These are phyloP conservation scores for Aspergillus clavatus DNA, from an alignment of 2,329 filamentous ascomycete genomes.

Conservation along the genomic window DNA sequence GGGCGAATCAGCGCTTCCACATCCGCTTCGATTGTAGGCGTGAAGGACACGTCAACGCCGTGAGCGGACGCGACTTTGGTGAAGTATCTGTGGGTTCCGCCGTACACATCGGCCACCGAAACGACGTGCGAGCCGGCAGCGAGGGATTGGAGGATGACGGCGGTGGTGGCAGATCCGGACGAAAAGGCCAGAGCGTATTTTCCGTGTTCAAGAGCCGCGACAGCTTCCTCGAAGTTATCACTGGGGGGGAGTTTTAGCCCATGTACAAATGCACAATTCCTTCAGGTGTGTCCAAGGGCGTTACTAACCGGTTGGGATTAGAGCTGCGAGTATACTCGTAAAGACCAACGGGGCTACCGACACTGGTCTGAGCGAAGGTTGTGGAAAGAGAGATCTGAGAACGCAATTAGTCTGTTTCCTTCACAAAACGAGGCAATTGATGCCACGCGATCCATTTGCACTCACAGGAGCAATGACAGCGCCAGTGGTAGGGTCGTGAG, in stretches of 20 bases:
- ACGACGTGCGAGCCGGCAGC: conserved; percentile 89
- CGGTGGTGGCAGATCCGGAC: conserved; percentile 89
- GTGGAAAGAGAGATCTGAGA: conserved; percentile 83
- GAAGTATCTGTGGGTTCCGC: conserved; percentile 97
- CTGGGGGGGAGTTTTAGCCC: conserved; percentile 39
- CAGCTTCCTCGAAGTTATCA: conserved; percentile 84
- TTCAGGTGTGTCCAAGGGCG: neutral
- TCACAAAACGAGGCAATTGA: neutral
- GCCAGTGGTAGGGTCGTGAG: conserved; percentile 84
- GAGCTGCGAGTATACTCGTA: conserved; percentile 93
- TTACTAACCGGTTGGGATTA: conserved; percentile 73
- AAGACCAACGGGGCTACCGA: conserved; percentile 78
- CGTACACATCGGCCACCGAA: conserved; percentile 95
- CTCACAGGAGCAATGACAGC: conserved; percentile 83
- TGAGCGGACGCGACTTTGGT: conserved; percentile 95
- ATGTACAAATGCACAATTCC: neutral
- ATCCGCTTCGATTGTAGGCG: conserved; percentile 84
- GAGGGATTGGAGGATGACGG: conserved; percentile 86
- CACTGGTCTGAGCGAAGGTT: conserved; percentile 86
- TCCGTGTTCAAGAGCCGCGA: conserved; percentile 88
- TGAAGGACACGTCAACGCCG: conserved; percentile 91
- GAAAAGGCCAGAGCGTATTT: conserved; percentile 91
- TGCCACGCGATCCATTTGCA: conserved; percentile 5
- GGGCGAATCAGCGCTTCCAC: conserved; percentile 77
- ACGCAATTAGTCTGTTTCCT: neutral